Conservation (phyloP, 176 grass and related monocot species). For the Oryza officinalis region DNA sequence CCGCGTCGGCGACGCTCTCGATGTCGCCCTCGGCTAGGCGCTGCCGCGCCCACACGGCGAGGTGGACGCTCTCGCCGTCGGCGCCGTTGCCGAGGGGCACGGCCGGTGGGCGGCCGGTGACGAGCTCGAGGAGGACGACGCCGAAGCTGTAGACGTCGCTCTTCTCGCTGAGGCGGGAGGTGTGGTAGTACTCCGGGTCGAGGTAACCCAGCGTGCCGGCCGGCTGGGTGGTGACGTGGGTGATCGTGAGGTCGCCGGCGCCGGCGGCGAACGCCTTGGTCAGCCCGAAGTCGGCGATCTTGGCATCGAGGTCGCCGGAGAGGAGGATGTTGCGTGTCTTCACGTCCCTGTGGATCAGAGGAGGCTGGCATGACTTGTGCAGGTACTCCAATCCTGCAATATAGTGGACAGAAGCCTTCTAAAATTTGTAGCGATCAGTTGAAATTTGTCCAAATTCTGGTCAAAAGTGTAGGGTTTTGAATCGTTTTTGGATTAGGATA, state of each 20-base stretch:
- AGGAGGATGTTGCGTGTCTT: slow-evolving; percentile 60
- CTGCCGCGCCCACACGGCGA: slow-evolving; percentile 39
- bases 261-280: slow-evolving; percentile 20
- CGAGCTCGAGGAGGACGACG: slow-evolving; percentile 44
- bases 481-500: too few species aligned
- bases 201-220: slow-evolving; percentile 53
- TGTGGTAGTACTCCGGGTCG: slow-evolving; percentile 64
- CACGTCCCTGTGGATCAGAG: slow-evolving; percentile 60
- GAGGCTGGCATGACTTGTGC: slow-evolving; percentile 49
- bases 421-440: not conserved
- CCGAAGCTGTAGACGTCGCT: slow-evolving; percentile 48
- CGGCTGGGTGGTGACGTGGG: slow-evolving; percentile 43
- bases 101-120: slow-evolving; percentile 26
- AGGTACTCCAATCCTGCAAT: slow-evolving; percentile 57
- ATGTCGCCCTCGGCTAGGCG: slow-evolving; percentile 44
- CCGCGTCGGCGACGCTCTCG: slow-evolving; percentile 25
- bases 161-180: slow-evolving; percentile 43
- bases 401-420: not conserved
- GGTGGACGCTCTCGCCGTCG: slow-evolving; percentile 35
- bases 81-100: not conserved
- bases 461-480: not conserved
- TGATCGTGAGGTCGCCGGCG: not conserved
- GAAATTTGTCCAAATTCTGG: not conserved
- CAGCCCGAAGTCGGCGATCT: slow-evolving; percentile 59
- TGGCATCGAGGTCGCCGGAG: slow-evolving; percentile 29